Evolutionary conservation across 192 early-diverging fungal species (phyloP).

Genomic region (Neocallimastix lanati): DNA sequence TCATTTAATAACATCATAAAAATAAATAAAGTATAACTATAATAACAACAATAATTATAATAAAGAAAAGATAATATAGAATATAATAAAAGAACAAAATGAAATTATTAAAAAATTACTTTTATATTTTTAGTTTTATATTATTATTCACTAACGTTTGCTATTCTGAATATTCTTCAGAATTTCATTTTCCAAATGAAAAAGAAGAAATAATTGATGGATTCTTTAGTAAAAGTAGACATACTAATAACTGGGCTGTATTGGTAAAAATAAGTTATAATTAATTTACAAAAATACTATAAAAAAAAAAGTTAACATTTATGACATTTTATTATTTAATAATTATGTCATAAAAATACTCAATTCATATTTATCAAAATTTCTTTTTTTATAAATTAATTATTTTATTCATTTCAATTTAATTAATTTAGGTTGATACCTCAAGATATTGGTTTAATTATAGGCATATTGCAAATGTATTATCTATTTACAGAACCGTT

Average conservation of each 20-base stretch:
- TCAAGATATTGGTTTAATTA: conserved; percentile 99
- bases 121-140: background rate
- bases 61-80: too few species aligned
- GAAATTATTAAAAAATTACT: background rate
- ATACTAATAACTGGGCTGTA: conserved; percentile 98
- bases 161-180: background rate
- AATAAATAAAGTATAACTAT: too few species aligned
- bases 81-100: too few species aligned
- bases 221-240: conserved; percentile 21
- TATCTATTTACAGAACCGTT: conserved; percentile 68
- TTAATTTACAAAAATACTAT: too few species aligned
- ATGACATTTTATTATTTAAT: too few species aligned
- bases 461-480: conserved; percentile 91
- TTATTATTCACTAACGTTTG: background rate
- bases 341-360: too few species aligned
- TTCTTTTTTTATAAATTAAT: background rate
- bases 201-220: conserved; percentile 11
- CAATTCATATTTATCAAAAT: too few species aligned
- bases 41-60: too few species aligned
- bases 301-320: too few species aligned
- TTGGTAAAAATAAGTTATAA: too few species aligned
- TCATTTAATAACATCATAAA: too few species aligned
- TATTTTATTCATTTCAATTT: background rate
- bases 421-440: conserved; percentile 55
- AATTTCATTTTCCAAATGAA: background rate